Conservation (phyloP, 495 filamentous ascomycete species). For the Penicillium coffeae region DNA sequence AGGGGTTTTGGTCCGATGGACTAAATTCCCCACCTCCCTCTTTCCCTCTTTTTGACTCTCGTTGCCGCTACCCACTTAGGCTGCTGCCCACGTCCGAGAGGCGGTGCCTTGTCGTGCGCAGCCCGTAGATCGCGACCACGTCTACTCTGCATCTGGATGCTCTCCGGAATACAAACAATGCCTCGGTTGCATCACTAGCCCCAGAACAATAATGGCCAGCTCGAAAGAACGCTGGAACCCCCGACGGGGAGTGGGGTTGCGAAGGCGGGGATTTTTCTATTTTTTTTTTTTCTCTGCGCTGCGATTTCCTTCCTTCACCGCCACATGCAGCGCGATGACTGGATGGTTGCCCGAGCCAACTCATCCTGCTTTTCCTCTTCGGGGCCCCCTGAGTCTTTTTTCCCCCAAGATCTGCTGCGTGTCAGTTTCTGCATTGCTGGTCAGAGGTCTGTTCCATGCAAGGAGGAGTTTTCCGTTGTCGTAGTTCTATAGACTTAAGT, state of each 20-base stretch:
- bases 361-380: slow-evolving; percentile 26
- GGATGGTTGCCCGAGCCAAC: slow-evolving; percentile 23
- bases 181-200: neutral
- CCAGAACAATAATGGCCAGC: neutral
- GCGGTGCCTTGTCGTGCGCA: neutral
- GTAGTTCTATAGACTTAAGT: too few species aligned
- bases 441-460: neutral
- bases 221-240: too few species aligned
- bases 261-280: slow-evolving; percentile 34
- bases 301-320: slow-evolving; percentile 34
- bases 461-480: neutral
- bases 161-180: neutral
- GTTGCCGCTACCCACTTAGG: neutral
- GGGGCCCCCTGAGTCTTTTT: slow-evolving; percentile 10
- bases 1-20: slow-evolving; percentile 12
- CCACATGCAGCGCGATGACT: slow-evolving; percentile 35
- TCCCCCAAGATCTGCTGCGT: neutral
- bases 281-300: slow-evolving; percentile 21
- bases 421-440: neutral
- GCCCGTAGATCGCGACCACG: slow-evolving; percentile 4
- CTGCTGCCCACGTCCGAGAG: too few species aligned
- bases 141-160: neutral
- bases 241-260: slow-evolving; percentile 33
- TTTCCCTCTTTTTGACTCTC: neutral
- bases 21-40: slow-evolving; percentile 2